Evolutionary conservation across 306 rosid species (phyloP), one percentile per base, ranked within the genome.

Genomic region (Gastrolobium bilobum): DNA sequence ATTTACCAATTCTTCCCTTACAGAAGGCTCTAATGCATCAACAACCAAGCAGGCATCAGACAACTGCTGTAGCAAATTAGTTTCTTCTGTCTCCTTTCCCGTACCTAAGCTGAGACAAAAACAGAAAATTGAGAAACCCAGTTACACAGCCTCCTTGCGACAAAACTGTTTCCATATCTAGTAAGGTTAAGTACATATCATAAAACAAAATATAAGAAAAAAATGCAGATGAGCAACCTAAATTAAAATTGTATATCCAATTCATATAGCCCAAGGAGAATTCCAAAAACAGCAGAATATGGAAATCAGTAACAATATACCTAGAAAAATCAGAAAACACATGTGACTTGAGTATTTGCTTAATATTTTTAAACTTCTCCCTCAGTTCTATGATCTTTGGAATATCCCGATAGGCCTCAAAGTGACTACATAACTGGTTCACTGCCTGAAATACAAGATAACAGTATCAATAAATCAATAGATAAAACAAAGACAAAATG

Each of bases 1-100:
- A 75, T 95, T 95, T 73, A 95, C 99, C 86, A 95, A 83, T 84
- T 95, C 99, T 88, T 95, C 99, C 85, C 92, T 90, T 65, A 95
- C 99, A 48, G 99, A 95, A 60, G 99, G 94, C 89, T 95, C 99
- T 74, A 95, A 86, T 61, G 99, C 97, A 86, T 95, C 94, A 78
- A 95, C 98, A 79, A 95, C 99, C 85, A 93, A 86, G 87, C 99
- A 95, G 77, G 99, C 97, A 84, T 95, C 96, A 79, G 99, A 93
- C 90, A 95, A 81, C 50, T 90, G 97, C 87, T 91, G 96, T 44
- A 95, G 92, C 78, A 95, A 86, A 87, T 91, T 90, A 33, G 88
- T 81, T 90, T 95, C 98, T 85, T 93, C 99, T 48, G 97, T 87
- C 90, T 95, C 99, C 83, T 95, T 95, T 68, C 99, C 99, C 26